Base-by-base conservation (phyloP, 495 filamentous ascomycete species). In the Elaphomyces granulatus region DNA sequence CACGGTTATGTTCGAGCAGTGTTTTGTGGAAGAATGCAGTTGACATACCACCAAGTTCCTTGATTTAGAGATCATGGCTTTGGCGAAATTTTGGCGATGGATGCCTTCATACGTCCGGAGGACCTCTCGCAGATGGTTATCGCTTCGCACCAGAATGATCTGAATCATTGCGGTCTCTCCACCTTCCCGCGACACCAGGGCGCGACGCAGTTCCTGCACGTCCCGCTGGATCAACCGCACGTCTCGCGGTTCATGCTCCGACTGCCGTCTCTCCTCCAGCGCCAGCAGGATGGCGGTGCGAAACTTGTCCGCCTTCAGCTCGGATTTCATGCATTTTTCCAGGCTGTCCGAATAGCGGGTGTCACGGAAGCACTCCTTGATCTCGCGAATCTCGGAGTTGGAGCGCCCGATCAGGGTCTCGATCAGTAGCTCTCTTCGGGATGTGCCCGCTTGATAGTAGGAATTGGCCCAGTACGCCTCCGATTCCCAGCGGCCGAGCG, bases 381-480 rank as follows among this genome's bases (percentile, higher is more conserved):
- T 95, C 42, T 74, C 68, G n/a, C 75, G 65, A 44, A 95, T 86
- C 45, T 95, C 92, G 14, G 70, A 66, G 50, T 94, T 94, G 9
- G 75, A 77, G 12, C 86, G 76, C 0, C 90, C 90, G 71, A 96
- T 90, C 10, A 98, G 63, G 8, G 78, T 74, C 54, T 98, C 90
- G 50, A 98, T 95, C 33, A 98, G 71, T 15, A 98, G 63, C 55
- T 98, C 85, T 15, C 85, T 74, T 2, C 85, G 71, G 2, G 75
- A 81, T 47, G 81, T 83, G 45, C 83, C 79, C 26, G 81, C 79
- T 54, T 96, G 90, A 63, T 96, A 98, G 78, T 87, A 98, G 60
- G 83, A 93, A 51, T 96, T 98, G 34, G 92, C 88, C 85, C 90
- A 98, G 67, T 90, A 95, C 1, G 83, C 87, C 56, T 98, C 90